A percentile compares a stretch with the other conserved stretches of the same genome.
Evolutionary conservation across 306 rosid genomes (phyloP).

Genomic region (Boehmeria nivea): DNA sequence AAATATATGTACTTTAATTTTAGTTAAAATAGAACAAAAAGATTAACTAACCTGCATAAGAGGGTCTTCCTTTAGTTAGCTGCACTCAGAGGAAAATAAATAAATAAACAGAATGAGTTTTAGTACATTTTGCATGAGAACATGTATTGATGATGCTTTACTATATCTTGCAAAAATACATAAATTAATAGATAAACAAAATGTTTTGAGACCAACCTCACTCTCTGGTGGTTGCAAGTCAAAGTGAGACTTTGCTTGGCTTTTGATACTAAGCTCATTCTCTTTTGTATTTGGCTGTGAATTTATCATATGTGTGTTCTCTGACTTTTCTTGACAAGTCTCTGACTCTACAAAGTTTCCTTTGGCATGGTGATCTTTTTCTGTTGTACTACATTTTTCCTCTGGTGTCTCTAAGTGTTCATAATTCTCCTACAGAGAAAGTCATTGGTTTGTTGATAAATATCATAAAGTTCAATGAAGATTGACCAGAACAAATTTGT

Average conservation of each 20-base stretch:
- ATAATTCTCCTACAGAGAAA: too few relatives aligned
- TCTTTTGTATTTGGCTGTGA: conserved; percentile 23
- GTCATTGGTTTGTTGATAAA: too few relatives aligned
- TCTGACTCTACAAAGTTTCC: too few relatives aligned
- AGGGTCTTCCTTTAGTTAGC: conserved; percentile 35
- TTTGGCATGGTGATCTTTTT: too few relatives aligned
- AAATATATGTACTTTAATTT: neutral
- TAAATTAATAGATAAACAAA: conserved; percentile 10
- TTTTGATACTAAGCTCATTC: conserved; percentile 26
- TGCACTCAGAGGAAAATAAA: conserved; percentile 32
- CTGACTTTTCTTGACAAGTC: too few relatives aligned
- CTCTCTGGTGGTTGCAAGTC: conserved; percentile 18
- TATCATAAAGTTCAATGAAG: too few relatives aligned
- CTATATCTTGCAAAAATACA: neutral
- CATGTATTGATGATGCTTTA: too few relatives aligned
- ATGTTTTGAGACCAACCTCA: conserved; percentile 1
- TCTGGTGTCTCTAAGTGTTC: too few relatives aligned
- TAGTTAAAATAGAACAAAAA: conserved; percentile 8
- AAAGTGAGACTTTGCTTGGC: conserved; percentile 25
- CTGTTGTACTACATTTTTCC: too few relatives aligned
- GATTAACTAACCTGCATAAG: conserved; percentile 46
- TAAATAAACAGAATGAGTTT: too few relatives aligned
- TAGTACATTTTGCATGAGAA: too few relatives aligned
- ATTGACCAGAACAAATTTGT: too few relatives aligned
- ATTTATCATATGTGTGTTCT: conserved; percentile 17